Percentiles rank a stretch among this genome's conserved stretches.
These are phyloP conservation scores for Jacaranda mimosifolia DNA, from an alignment of 257 asterid genomes.

Conservation along the genomic window DNA sequence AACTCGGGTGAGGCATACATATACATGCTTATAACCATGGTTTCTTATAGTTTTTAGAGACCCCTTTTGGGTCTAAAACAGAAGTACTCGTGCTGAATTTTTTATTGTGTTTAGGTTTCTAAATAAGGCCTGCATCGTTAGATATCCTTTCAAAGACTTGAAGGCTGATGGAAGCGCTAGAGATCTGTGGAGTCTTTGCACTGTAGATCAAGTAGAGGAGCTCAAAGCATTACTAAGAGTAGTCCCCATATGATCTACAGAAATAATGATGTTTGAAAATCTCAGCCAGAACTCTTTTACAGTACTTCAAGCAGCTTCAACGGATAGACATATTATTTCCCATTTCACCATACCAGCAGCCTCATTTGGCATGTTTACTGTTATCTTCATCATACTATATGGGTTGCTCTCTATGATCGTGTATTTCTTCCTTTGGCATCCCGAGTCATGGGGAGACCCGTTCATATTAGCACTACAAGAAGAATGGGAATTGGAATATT, in stretches of 20 bases:
- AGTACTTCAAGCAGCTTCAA: constrained; percentile 57
- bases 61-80: no score
- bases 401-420: constrained; percentile 50
- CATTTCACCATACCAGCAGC: constrained; percentile 58
- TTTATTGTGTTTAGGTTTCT: constrained; percentile 43
- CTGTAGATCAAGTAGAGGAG: constrained; percentile 60
- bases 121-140: constrained; percentile 57
- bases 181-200: constrained; percentile 57
- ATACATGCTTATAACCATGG: no score
- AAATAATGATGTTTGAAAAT: constrained; percentile 45
- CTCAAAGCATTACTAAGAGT: constrained; percentile 53
- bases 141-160: constrained; percentile 40
- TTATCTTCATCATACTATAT: constrained; percentile 38
- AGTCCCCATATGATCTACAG: constrained; percentile 62
- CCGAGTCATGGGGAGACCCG: constrained; percentile 46
- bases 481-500: constrained; percentile 59
- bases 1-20: constrained; percentile 41
- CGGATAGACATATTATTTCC: constrained; percentile 47
- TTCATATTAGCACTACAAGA: constrained; percentile 39
- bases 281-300: constrained; percentile 46
- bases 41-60: no score
- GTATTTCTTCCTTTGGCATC: constrained; percentile 53
- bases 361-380: constrained; percentile 45
- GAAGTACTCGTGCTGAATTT: no score
- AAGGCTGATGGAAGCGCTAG: constrained; percentile 40